Conservation (phyloP, 108 stramenopile genomes). For the Cyclotella distinguenda region DNA sequence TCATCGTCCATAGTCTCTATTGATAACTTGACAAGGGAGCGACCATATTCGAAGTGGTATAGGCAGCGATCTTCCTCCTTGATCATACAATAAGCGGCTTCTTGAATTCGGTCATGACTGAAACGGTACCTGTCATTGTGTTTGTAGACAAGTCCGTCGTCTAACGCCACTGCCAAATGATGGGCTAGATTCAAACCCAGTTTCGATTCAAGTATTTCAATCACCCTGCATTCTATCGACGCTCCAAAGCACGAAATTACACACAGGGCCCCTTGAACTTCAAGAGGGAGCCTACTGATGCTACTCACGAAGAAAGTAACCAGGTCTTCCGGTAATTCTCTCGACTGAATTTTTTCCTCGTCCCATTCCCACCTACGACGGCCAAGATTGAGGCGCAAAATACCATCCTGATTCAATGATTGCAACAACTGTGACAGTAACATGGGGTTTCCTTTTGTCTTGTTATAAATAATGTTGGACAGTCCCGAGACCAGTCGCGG, state of each 20-base stretch:
- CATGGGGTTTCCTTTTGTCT: slow-evolving; percentile 27
- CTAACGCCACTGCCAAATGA: slow-evolving; percentile 1
- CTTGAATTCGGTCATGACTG: slow-evolving; percentile 16
- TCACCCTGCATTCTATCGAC: neutral
- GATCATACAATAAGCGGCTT: slow-evolving; percentile 25
- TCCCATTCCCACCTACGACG: slow-evolving; percentile 27
- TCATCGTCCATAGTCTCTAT: neutral
- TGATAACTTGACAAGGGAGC: neutral
- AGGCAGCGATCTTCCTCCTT: neutral
- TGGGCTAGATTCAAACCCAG: neutral
- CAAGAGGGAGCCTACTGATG: slow-evolving; percentile 2
- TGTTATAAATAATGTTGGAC: slow-evolving; percentile 15
- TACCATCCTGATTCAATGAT: neutral
- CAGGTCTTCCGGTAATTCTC: slow-evolving; percentile 12
- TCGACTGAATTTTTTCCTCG: neutral
- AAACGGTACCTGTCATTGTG: slow-evolving; percentile 8
- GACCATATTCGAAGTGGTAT: slow-evolving; percentile 9
- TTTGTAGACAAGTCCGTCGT: slow-evolving; percentile 15
- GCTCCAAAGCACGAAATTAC: slow-evolving; percentile 18
- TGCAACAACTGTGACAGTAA: slow-evolving; percentile 17
- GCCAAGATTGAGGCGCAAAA: slow-evolving; percentile 6
- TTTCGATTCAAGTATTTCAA: slow-evolving; percentile 6
- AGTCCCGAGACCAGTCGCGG: slow-evolving; percentile 10
- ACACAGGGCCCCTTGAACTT: slow-evolving; percentile 3
- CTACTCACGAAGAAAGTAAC: slow-evolving; percentile 5